Percentiles rank a stretch among this genome's conserved stretches.
Evolutionary conservation across 139 green algal species (phyloP).

Genomic region (Chlorella sp.): DNA sequence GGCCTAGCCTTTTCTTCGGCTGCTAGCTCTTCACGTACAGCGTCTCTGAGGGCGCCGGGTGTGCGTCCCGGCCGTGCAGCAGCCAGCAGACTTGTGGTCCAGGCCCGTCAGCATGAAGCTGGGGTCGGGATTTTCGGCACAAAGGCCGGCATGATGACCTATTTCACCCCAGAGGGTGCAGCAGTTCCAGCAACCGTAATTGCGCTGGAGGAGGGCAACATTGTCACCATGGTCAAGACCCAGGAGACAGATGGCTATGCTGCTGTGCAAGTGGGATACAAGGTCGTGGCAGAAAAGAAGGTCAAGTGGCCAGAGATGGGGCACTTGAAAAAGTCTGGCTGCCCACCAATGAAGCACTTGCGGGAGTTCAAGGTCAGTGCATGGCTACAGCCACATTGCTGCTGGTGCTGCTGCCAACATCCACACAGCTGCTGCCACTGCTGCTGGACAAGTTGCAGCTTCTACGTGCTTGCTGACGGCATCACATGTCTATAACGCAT

Average conservation of each 20-base stretch:
- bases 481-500: too few species aligned
- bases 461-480: too few species aligned
- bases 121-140: conserved; percentile 86
- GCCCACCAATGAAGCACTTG: conserved; percentile 72
- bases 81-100: too few species aligned
- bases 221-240: conserved; percentile 92
- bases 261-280: conserved; percentile 79
- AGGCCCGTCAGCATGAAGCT: conserved; percentile 1
- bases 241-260: conserved; percentile 89
- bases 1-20: neutral
- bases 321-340: conserved; percentile 85
- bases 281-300: conserved; percentile 63
- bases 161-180: conserved; percentile 83
- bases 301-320: conserved; percentile 92
- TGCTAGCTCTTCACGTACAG: neutral
- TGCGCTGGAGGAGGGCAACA: conserved; percentile 83
- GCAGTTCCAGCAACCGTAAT: conserved; percentile 89
- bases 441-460: too few species aligned
- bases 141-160: conserved; percentile 96
- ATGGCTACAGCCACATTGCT: too few species aligned
- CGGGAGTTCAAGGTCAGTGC: conserved; percentile 86
- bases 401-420: too few species aligned
- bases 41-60: too few species aligned
- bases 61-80: too few species aligned
- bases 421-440: too few species aligned